phyloP scores from a whole-genome alignment of 2,329 filamentous ascomycete species.

The Microsporum canis region DNA sequence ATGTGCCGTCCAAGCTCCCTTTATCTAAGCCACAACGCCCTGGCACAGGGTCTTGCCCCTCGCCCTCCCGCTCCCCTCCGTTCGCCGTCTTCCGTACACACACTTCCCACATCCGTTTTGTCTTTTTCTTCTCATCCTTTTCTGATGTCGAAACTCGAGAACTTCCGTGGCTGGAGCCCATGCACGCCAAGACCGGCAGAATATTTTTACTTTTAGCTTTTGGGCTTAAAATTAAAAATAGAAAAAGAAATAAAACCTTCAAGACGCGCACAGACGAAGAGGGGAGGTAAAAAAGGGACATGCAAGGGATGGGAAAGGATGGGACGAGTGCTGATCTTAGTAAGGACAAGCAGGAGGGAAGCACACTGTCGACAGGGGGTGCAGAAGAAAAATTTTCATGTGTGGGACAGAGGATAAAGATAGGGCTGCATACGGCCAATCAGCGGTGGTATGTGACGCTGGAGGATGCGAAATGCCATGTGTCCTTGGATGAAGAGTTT shows the following conservation, averaged over 20 bases:
- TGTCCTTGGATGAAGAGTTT: neutral
- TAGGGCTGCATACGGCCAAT: neutral
- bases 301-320: neutral
- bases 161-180: neutral
- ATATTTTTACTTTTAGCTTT: neutral
- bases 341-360: neutral
- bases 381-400: neutral
- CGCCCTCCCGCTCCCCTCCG: neutral
- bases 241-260: neutral
- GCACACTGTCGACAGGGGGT: neutral
- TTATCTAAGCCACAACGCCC: neutral
- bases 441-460: neutral
- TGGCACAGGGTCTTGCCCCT: too few species aligned
- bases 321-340: neutral
- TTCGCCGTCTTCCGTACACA: neutral
- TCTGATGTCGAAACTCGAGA: neutral
- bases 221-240: conserved; percentile 4
- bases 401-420: neutral
- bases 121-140: neutral
- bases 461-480: neutral
- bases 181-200: conserved; percentile 3
- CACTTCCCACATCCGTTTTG: neutral
- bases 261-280: neutral
- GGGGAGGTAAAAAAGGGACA: neutral
- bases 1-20: neutral